These are phyloP conservation scores for Coemansia sp. DNA, from an alignment of 192 early-diverging fungal species.

Conservation along the genomic window DNA sequence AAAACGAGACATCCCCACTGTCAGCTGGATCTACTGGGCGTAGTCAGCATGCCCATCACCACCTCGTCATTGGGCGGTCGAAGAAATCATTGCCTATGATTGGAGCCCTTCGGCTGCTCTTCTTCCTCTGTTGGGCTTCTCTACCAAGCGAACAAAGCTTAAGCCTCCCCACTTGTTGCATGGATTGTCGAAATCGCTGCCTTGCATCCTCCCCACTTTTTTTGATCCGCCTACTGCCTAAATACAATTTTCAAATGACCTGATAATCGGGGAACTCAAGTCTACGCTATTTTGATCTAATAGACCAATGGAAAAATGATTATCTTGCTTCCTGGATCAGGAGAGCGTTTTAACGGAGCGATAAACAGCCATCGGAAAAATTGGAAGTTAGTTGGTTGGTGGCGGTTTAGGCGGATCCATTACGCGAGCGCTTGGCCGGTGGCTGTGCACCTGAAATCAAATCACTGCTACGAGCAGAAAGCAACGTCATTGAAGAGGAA, in stretches of 20 bases:
- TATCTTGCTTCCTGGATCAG: too few species aligned
- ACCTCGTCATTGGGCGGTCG: neutral
- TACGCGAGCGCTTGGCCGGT: too few species aligned
- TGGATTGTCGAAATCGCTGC: neutral
- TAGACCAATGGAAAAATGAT: too few species aligned
- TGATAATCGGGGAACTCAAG: too few species aligned
- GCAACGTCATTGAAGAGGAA: too few species aligned
- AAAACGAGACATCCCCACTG: neutral
- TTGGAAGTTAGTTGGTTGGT: too few species aligned
- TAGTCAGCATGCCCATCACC: constrained; percentile 5
- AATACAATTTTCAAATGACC: neutral
- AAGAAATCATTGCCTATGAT: neutral
- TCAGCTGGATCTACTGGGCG: neutral
- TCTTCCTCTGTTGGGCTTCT: neutral
- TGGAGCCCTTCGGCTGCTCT: neutral
- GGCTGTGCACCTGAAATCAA: too few species aligned
- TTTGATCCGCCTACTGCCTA: neutral
- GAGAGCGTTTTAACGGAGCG: too few species aligned
- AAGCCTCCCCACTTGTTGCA: neutral
- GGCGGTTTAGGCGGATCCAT: too few species aligned
- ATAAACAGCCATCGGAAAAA: too few species aligned
- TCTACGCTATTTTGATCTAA: too few species aligned
- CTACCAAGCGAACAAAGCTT: neutral
- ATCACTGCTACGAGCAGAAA: too few species aligned
- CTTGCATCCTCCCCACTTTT: neutral